These are phyloP conservation scores for Blastobotrys malaysiensis DNA, from an alignment of 1,139 yeast species.

Conservation along the genomic window DNA sequence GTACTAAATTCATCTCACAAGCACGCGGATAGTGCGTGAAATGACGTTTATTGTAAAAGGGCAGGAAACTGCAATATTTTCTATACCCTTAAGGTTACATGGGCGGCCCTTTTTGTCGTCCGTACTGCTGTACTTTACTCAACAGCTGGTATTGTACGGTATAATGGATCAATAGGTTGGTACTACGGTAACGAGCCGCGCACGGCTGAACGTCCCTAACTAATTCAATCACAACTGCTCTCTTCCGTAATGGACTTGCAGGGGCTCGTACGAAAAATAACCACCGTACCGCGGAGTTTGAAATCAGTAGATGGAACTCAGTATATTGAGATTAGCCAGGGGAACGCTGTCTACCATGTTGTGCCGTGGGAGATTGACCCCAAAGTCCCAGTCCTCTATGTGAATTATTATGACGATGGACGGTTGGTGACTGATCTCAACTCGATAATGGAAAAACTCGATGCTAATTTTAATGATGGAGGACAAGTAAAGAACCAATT, in stretches of 20 bases:
- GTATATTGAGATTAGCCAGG: conserved; percentile 2
- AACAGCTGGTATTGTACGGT: too few relatives aligned
- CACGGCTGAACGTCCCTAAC: not conserved
- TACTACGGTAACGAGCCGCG: not conserved
- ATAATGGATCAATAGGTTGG: too few relatives aligned
- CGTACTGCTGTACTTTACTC: too few relatives aligned
- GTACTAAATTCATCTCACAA: too few relatives aligned
- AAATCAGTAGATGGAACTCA: not conserved
- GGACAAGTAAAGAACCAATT: not conserved
- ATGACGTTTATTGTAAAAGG: too few relatives aligned
- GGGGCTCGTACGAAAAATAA: not conserved
- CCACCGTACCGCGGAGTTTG: not conserved
- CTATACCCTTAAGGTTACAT: too few relatives aligned
- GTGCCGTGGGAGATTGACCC: conserved; percentile 30
- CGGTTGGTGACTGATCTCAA: conserved; percentile 17
- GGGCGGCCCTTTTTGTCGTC: too few relatives aligned
- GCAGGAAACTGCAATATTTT: too few relatives aligned
- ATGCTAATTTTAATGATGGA: not conserved
- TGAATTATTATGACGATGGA: conserved; percentile 20
- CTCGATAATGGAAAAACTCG: not conserved
- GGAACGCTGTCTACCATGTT: conserved; percentile 19
- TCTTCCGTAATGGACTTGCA: not conserved
- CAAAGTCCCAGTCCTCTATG: conserved; percentile 30
- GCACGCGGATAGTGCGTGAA: too few relatives aligned
- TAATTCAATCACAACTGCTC: not conserved